Conservation (phyloP, 2,329 filamentous ascomycete genomes). For the Pseudonectria foliicola region DNA sequence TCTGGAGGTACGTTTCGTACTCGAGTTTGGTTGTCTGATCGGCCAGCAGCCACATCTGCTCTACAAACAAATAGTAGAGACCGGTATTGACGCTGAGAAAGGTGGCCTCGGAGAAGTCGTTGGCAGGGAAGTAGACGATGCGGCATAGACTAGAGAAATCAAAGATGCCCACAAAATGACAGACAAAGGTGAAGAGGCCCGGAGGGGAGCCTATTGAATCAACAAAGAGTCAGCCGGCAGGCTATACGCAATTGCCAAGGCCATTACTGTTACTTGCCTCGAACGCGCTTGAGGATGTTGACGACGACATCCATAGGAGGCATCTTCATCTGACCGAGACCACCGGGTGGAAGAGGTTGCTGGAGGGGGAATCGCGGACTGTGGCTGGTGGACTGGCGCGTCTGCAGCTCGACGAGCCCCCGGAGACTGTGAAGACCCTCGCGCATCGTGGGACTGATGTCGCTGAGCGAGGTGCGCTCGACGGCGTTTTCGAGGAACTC, state of each 20-base stretch:
- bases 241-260: no score
- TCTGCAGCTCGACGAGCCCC: slow-evolving; percentile 46
- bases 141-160: slow-evolving; percentile 45
- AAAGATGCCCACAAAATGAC: slow-evolving; percentile 40
- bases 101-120: slow-evolving; percentile 41
- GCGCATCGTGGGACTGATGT: slow-evolving; percentile 43
- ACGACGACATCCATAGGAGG: slow-evolving; percentile 47
- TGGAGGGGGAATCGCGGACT: slow-evolving; percentile 40
- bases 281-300: slow-evolving; percentile 40
- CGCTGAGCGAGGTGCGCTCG: slow-evolving; percentile 37
- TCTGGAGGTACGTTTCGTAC: slow-evolving; percentile 30
- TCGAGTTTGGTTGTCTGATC: slow-evolving; percentile 27
- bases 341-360: slow-evolving; percentile 37
- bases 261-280: slow-evolving; percentile 30
- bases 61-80: slow-evolving; percentile 43
- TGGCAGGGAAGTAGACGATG: slow-evolving; percentile 43
- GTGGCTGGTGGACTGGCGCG: slow-evolving; percentile 31
- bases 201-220: slow-evolving; percentile 34
- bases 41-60: slow-evolving; percentile 32
- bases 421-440: slow-evolving; percentile 44
- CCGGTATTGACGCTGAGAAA: slow-evolving; percentile 45
- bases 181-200: slow-evolving; percentile 43
- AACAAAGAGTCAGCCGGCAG: no score
- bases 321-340: slow-evolving; percentile 45
- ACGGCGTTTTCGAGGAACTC: slow-evolving; percentile 49